Base-by-base conservation (phyloP, 2,329 filamentous ascomycete genomes). In the Chalaropsis thielavioides region DNA sequence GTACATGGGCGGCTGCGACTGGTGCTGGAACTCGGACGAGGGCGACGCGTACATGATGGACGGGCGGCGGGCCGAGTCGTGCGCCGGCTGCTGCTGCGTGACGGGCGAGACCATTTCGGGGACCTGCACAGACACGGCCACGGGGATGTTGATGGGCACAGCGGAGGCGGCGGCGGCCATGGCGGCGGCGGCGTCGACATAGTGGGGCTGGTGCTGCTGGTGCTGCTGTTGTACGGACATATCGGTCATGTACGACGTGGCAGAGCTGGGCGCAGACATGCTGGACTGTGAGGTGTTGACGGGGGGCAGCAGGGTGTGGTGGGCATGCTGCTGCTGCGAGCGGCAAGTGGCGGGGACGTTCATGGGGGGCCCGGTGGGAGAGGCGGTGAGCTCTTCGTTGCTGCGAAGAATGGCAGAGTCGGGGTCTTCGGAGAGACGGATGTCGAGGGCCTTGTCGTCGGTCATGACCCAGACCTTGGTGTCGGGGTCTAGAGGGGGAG, bases 401-500 rank as follows among this genome's bases (percentile, higher is more conserved):
- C 76, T 74, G 2, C 24, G 49, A 6, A 54, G 49, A 31, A 54
- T 54, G 8, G 49, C 49, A 13, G 78, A 77, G 11, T 78, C 76
- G 17, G 78, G 77, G 31, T 78, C 77, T 62, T 77, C 81, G 24
- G 76, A 77, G 22, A 82, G 79, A 61, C 77, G 79, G 35, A 74
- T 76, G 59, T 81, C 78, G 2, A 75, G 74, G 6, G 78, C 71
- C 68, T 80, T 80, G 68, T 83, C 80, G 64, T 81, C 79, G 1
- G 78, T 75, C 74, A 79, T 80, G 56, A 83, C 78, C 62, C 76
- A 78, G 19, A 82, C 74, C 49, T 76, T 74, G 8, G 76, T 77
- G 3, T 74, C 74, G 58, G 71, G 78, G 70, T 83, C 81, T 83
- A 62, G 44, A 19, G n/a, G 44, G 11, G 44, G 11, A n/a, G 4